phyloP scores from a whole-genome alignment of 2,329 filamentous ascomycete genomes.

The Didymosphaeria variabile region DNA sequence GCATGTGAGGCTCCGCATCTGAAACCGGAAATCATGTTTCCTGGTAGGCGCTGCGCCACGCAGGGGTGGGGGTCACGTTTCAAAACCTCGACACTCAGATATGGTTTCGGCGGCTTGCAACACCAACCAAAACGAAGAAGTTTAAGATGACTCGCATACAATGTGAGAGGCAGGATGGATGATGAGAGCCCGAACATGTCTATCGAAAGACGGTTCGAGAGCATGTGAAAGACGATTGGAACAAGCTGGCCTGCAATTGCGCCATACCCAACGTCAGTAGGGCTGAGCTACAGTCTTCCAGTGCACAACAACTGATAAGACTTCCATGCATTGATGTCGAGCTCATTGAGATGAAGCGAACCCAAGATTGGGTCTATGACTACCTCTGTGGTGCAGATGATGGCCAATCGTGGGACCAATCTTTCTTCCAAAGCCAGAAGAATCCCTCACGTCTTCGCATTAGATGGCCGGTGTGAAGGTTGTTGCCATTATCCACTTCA shows the following conservation, averaged over 20 bases:
- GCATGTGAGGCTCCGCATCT: conserved; percentile 2
- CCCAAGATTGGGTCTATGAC: neutral
- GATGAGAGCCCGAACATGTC: too few species aligned
- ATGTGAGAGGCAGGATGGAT: too few species aligned
- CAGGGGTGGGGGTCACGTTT: neutral
- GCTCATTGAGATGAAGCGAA: neutral
- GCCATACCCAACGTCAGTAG: too few species aligned
- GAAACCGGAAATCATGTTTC: conserved; percentile 8
- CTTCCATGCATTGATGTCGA: too few species aligned
- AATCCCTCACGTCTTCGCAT: neutral
- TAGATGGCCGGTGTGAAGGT: neutral
- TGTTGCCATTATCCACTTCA: neutral
- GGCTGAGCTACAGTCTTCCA: too few species aligned
- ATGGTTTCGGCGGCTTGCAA: neutral
- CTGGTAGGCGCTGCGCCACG: neutral
- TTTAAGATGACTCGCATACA: too few species aligned
- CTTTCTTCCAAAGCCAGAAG: conserved; percentile 15
- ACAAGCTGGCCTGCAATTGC: too few species aligned
- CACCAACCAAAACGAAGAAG: neutral
- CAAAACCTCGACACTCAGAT: neutral
- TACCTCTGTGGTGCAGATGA: neutral
- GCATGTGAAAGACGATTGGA: too few species aligned
- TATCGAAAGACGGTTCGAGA: too few species aligned
- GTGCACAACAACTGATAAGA: too few species aligned
- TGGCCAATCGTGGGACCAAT: conserved; percentile 6